Base-by-base conservation (phyloP, 805 yeast genomes). In the Yueomyces sinensis region DNA sequence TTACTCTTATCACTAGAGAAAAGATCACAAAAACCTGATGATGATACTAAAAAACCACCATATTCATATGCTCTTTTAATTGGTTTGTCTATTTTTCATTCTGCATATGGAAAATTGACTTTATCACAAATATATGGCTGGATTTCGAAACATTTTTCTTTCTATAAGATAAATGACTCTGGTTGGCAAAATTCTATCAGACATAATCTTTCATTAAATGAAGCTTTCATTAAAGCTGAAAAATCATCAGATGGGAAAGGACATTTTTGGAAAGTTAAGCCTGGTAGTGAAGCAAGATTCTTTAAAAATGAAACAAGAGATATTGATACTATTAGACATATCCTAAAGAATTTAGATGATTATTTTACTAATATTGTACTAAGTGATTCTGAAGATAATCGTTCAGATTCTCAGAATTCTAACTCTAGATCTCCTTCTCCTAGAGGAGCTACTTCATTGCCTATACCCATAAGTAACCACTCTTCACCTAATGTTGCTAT, bases 101-200 rank as follows among this genome's bases (percentile, higher is more conserved):
- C 47, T 3, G 32, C 27, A 17, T 41, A 40, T n/a, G 47, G 45
- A 32, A 77, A 77, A 41, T 65, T 86, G 29, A 81, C 93, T 3
- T 59, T 81, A 35, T 70, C 91, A 0, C 95, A 84, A 49, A 91
- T 89, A 29, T 89, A 89, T 61, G 68, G 65, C 46, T 89, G 98
- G 98, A 91, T 89, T 30, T 74, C 91, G 7, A 75, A 74, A 31
- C 80, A 93, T 27, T 89, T 87, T 56, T 71, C 67, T 41, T 89
- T 78, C 54, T 91, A 91, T 58, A 74, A 76, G 42, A 74, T 72
- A 42, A 80, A 82, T 39, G 94, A 84, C 46, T 80, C 83, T 9
- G 95, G 96, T 19, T 89, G 98, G 98, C 96, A 89, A 59, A 89
- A 89, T 59, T 87, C 95, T 24, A 91, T 89, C 42, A 76, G 98